Evolutionary conservation across 805 yeast species (phyloP).

Genomic region (Wickerhamomyces bovis): DNA sequence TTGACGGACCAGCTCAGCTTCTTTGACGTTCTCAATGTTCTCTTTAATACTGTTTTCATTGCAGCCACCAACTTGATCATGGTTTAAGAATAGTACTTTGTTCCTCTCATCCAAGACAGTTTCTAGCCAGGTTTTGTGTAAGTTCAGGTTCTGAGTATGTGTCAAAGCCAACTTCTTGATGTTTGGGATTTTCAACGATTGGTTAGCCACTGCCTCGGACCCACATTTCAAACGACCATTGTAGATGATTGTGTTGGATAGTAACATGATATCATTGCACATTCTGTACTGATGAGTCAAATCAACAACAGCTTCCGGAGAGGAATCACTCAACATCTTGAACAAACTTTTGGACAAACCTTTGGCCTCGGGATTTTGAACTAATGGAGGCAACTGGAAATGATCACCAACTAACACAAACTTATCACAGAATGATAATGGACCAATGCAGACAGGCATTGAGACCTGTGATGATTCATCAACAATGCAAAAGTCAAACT

Average conservation of each 20-base stretch:
- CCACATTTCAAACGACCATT: conserved; percentile 77
- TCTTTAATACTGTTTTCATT: conserved; percentile 53
- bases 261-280: conserved; percentile 81
- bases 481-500: conserved; percentile 87
- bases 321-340: conserved; percentile 60
- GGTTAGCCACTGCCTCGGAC: conserved; percentile 52
- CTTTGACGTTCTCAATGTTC: conserved; percentile 66
- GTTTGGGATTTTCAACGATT: conserved; percentile 44
- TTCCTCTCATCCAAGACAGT: conserved; percentile 46
- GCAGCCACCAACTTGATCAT: conserved; percentile 57
- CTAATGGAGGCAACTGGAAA: conserved; percentile 86
- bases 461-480: conserved; percentile 98
- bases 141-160: conserved; percentile 1
- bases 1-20: conserved; percentile 58
- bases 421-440: conserved; percentile 67
- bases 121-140: conserved; percentile 45
- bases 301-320: conserved; percentile 72
- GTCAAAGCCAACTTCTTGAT: conserved; percentile 7
- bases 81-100: conserved; percentile 73
- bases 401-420: conserved; percentile 97
- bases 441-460: conserved; percentile 87
- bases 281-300: conserved; percentile 84
- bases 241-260: conserved; percentile 77
- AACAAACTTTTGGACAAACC: conserved; percentile 72
- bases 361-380: conserved; percentile 60